phyloP scores from a whole-genome alignment of 305 asterid genomes.

The Lippia alba region DNA sequence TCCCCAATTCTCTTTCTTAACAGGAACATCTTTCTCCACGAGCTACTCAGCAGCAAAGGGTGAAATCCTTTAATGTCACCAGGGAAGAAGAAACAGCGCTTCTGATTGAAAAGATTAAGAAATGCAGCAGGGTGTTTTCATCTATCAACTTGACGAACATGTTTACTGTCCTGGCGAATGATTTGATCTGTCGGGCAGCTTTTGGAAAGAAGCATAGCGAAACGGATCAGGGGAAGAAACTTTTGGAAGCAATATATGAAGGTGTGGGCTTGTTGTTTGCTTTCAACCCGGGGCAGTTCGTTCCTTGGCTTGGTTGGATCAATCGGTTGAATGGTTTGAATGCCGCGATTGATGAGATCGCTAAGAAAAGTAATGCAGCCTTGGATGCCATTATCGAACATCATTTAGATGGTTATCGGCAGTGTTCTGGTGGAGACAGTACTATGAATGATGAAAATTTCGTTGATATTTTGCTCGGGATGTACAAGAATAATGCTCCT shows the following conservation, averaged over 20 bases:
- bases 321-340: conserved; percentile 30
- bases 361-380: conserved; percentile 27
- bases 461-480: conserved; percentile 32
- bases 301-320: conserved; percentile 39
- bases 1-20: too few relatives aligned
- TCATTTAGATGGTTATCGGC: too few relatives aligned
- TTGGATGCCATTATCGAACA: conserved; percentile 25
- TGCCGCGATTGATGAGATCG: conserved; percentile 18
- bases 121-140: neutral
- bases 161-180: conserved; percentile 32
- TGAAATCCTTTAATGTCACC: conserved; percentile 12
- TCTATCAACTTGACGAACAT: conserved; percentile 34
- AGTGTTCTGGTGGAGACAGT: neutral
- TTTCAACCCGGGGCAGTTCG: conserved; percentile 21
- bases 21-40: conserved; percentile 15
- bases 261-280: conserved; percentile 22
- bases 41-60: conserved; percentile 21
- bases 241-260: conserved; percentile 29
- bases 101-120: conserved; percentile 26
- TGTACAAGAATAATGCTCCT: conserved; percentile 22
- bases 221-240: conserved; percentile 36
- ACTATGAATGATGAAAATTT: neutral
- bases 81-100: conserved; percentile 28
- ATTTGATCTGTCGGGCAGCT: conserved; percentile 40
- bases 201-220: conserved; percentile 45